phyloP scores from a whole-genome alignment of 352 stramenopile genomes.

The Phytopythium chamaehyphon region DNA sequence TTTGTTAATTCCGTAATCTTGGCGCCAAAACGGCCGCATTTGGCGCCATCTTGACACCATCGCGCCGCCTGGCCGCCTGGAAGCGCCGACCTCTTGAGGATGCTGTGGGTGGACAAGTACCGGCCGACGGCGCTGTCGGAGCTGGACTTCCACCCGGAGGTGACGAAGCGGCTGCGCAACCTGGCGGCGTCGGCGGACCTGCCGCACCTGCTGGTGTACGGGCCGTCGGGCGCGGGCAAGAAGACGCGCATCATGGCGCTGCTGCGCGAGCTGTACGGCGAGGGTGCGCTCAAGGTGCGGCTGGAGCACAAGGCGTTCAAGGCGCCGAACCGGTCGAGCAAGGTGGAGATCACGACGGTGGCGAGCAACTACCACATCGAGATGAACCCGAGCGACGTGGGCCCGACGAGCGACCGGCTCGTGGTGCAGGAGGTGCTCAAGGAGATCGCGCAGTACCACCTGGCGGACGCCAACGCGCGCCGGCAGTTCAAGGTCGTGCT shows the following conservation, averaged over 20 bases:
- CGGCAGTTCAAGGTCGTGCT: slow-evolving; percentile 92
- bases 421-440: slow-evolving; percentile 99
- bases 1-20: too few relatives aligned
- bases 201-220: slow-evolving; percentile 98
- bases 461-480: slow-evolving; percentile 71
- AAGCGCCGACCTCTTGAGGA: slow-evolving; percentile 24
- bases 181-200: slow-evolving; percentile 83
- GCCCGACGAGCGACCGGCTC: slow-evolving; percentile 92
- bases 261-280: slow-evolving; percentile 94
- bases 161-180: slow-evolving; percentile 89
- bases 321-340: slow-evolving; percentile 73
- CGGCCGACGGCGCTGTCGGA: slow-evolving; percentile 88
- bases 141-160: slow-evolving; percentile 93
- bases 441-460: slow-evolving; percentile 95
- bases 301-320: slow-evolving; percentile 94
- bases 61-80: too few relatives aligned
- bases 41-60: too few relatives aligned
- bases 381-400: slow-evolving; percentile 97
- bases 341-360: slow-evolving; percentile 98
- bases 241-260: slow-evolving; percentile 98
- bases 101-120: slow-evolving; percentile 99
- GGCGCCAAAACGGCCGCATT: too few relatives aligned
- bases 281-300: slow-evolving; percentile 89
- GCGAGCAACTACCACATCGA: slow-evolving; percentile 99
- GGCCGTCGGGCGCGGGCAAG: slow-evolving; percentile 96